Evolutionary conservation across 73 alveolate genomes (phyloP), one percentile per base, ranked within the genome.

Genomic region (Symbiodinium pilosum): DNA sequence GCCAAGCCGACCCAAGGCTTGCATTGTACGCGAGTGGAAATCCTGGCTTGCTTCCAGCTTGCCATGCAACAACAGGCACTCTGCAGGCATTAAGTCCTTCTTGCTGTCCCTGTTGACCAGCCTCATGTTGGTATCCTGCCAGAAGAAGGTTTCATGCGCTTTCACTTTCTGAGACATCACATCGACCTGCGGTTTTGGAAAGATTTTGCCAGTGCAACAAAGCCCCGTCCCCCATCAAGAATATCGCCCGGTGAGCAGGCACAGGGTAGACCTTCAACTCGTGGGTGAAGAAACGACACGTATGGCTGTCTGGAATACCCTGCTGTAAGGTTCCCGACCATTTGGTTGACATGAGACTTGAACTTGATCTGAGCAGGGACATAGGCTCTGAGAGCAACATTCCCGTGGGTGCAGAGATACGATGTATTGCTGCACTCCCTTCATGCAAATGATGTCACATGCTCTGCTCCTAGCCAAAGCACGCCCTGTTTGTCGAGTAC

Each of bases 101-200:
- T 87, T 87, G 94, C 68, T 87, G 64, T 87, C 94, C 68, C 84
- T 52, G 42, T 87, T 87, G 84, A 87, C 94, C 84, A 87, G 43
- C 71, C 94, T 87, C 94, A 87, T 87, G 94, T 87, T 87, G 94
- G 94, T 87, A 84, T 87, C 94, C 94, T 87, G 84, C 54, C 36
- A 34, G 43, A 14, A 77, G 38, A 30, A 32, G 30, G 47, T 18
- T 83, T 16, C 4, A 2, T 51, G 2, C 21, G 21, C 68, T 24
- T 51, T 51, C 68, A 24, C 68, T 0, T 51, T 51, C 68, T 16
- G 28, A 0, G 12, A 24, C 68, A 51, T 24, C 1, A 16, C 68
- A 16, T 51, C 68, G 4, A 2, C 4, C 21, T 51, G 75, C 75
- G 6, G 59, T 14, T 47, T 14, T 47, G 59, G 14, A 47, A 47